Conservation (phyloP, 495 filamentous ascomycete genomes). For the Talaromyces stipitatus region DNA sequence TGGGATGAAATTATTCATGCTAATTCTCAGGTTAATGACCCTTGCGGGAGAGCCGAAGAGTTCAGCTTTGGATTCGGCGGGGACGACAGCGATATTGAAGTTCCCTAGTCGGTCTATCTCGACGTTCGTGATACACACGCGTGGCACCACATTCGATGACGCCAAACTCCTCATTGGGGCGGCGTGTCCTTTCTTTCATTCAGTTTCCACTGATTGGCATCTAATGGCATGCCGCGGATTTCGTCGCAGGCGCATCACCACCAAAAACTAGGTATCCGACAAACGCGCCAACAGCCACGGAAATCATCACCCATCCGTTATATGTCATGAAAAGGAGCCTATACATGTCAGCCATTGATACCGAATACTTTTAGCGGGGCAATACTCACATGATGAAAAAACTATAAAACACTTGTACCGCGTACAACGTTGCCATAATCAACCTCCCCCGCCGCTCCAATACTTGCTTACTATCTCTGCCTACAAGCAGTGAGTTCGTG, state of each 20-base stretch:
- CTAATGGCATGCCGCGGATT: constrained; percentile 88
- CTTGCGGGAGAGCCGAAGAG: constrained; percentile 39
- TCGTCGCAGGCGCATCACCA: constrained; percentile 55
- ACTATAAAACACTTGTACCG: constrained; percentile 92
- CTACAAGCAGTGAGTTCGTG: constrained; percentile 67
- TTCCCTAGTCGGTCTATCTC: constrained; percentile 24
- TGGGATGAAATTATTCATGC: constrained; percentile 70
- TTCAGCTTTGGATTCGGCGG: constrained; percentile 84
- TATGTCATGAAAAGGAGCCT: constrained; percentile 99
- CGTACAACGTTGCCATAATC: constrained; percentile 78
- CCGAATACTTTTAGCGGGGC: not conserved
- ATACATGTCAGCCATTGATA: constrained; percentile 7
- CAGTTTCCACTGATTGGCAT: not conserved
- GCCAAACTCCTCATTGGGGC: not conserved
- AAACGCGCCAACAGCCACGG: constrained; percentile 82
- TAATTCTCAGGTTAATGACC: constrained; percentile 32
- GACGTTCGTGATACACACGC: not conserved
- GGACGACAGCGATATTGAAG: constrained; percentile 50
- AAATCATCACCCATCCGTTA: constrained; percentile 94
- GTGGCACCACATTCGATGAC: not conserved
- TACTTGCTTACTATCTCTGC: constrained; percentile 39
- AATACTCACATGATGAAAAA: constrained; percentile 96
- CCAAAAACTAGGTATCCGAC: constrained; percentile 83
- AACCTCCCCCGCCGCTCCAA: constrained; percentile 55
- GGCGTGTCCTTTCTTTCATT: not conserved